phyloP scores from a whole-genome alignment of 1,139 yeast genomes.

The Magnusiomyces suaveolens region DNA sequence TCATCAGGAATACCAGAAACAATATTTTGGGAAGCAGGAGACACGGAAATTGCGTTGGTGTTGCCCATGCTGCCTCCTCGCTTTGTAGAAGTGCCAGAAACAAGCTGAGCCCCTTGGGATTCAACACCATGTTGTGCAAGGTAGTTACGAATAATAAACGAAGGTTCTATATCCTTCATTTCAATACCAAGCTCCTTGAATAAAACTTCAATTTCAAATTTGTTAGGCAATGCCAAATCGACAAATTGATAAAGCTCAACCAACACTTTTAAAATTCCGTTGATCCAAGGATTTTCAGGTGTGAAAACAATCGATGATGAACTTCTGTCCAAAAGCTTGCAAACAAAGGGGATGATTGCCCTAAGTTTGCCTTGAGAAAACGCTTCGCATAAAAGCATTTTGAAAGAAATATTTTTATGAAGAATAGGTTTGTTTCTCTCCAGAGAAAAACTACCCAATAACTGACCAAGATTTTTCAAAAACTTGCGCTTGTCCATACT shows the following conservation, averaged over 20 bases:
- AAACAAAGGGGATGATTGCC: constrained; percentile 77
- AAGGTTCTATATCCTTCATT: constrained; percentile 51
- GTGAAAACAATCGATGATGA: constrained; percentile 61
- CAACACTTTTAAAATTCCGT: constrained; percentile 65
- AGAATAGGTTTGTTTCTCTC: constrained; percentile 70
- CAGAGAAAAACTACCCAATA: constrained; percentile 80
- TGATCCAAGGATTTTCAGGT: constrained; percentile 89
- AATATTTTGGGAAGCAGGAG: neutral
- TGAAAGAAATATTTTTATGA: constrained; percentile 68
- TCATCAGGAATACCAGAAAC: neutral
- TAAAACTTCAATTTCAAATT: constrained; percentile 89
- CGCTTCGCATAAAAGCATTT: constrained; percentile 70
- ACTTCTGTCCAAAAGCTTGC: constrained; percentile 72
- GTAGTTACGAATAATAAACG: constrained; percentile 51
- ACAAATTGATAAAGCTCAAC: constrained; percentile 80
- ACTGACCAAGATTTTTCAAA: constrained; percentile 81
- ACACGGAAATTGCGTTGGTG: constrained; percentile 9
- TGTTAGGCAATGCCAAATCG: constrained; percentile 71
- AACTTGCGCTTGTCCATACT: constrained; percentile 53
- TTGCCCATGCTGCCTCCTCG: constrained; percentile 8
- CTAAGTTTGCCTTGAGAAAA: constrained; percentile 57
- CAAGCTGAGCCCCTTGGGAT: constrained; percentile 4
- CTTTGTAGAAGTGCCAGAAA: constrained; percentile 7
- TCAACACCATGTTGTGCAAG: constrained; percentile 26
- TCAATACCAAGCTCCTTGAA: constrained; percentile 61